Evolutionary conservation across 2,329 filamentous ascomycete genomes (phyloP).

Genomic region (Penicillium verrucosum): DNA sequence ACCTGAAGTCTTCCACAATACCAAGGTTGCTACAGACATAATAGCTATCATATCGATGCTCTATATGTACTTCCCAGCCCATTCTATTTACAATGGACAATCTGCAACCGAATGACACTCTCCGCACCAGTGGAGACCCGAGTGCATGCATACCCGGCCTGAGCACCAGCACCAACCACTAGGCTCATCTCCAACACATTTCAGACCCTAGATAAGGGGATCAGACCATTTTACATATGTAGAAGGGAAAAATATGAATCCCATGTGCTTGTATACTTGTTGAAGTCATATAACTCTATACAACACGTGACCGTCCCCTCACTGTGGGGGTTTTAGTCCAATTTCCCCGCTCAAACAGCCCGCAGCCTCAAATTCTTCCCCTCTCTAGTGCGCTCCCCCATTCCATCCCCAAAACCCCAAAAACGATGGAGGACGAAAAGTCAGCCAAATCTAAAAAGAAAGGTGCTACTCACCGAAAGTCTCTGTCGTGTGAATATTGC

Average conservation of each 20-base stretch:
- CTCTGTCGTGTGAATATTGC: conserved; percentile 49
- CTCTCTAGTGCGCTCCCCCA: conserved; percentile 19
- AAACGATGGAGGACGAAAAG: conserved; percentile 41
- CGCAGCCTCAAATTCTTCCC: conserved; percentile 26
- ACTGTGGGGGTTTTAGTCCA: conserved; percentile 23
- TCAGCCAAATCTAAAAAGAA: conserved; percentile 42
- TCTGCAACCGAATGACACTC: neutral
- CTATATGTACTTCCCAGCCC: neutral
- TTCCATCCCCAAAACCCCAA: conserved; percentile 20
- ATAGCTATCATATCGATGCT: neutral
- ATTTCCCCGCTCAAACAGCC: conserved; percentile 35
- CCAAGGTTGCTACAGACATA: neutral
- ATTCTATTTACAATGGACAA: neutral
- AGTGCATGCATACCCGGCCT: conserved; percentile 6
- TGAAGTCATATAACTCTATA: neutral
- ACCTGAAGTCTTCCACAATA: neutral
- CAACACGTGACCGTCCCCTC: conserved; percentile 25
- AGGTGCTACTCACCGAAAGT: conserved; percentile 43
- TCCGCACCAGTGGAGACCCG: conserved; percentile 9
- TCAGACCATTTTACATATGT: neutral
- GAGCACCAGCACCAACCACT: neutral
- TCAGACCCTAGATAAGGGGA: neutral
- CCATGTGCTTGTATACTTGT: neutral
- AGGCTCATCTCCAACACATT: neutral
- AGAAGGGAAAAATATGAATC: neutral